Conservation (phyloP, 352 stramenopile species). For the Globisporangium cystogenes region DNA sequence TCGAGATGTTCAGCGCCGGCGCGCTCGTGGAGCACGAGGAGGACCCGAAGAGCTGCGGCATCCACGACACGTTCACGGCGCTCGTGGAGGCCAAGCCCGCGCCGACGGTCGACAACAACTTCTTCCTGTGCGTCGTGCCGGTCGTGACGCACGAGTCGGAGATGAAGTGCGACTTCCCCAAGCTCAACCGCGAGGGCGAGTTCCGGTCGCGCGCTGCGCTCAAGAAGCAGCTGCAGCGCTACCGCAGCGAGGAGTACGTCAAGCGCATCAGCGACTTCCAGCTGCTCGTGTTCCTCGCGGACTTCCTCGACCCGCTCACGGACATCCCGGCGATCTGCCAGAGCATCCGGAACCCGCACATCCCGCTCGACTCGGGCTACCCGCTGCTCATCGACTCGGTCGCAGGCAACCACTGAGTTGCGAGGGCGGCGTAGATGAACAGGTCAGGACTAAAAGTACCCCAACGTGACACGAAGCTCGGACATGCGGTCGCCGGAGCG, state of each 20-base stretch:
- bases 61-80: conserved; percentile 96
- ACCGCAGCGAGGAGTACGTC: conserved; percentile 53
- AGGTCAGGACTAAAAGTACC: no score
- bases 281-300: conserved; percentile 92
- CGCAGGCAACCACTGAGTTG: conserved; percentile 77
- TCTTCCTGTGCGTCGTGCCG: conserved; percentile 96
- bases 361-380: conserved; percentile 94
- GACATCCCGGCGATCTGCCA: conserved; percentile 93
- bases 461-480: no score
- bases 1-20: conserved; percentile 97
- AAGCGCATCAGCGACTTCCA: conserved; percentile 97
- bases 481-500: background rate
- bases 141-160: conserved; percentile 93
- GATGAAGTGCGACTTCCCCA: conserved; percentile 92
- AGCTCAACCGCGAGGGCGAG: conserved; percentile 87
- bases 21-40: conserved; percentile 85
- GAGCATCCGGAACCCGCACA: conserved; percentile 82
- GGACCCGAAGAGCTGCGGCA: conserved; percentile 89
- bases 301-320: conserved; percentile 89
- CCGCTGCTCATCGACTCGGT: conserved; percentile 94
- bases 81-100: conserved; percentile 95
- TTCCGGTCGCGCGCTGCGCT: conserved; percentile 87
- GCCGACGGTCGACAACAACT: conserved; percentile 94
- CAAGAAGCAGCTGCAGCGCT: conserved; percentile 87
- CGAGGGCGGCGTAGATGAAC: no score